Percentiles rank a stretch among this genome's conserved stretches.
Evolutionary conservation across 805 yeast species (phyloP).

Genomic region (Barnettozyma populi): DNA sequence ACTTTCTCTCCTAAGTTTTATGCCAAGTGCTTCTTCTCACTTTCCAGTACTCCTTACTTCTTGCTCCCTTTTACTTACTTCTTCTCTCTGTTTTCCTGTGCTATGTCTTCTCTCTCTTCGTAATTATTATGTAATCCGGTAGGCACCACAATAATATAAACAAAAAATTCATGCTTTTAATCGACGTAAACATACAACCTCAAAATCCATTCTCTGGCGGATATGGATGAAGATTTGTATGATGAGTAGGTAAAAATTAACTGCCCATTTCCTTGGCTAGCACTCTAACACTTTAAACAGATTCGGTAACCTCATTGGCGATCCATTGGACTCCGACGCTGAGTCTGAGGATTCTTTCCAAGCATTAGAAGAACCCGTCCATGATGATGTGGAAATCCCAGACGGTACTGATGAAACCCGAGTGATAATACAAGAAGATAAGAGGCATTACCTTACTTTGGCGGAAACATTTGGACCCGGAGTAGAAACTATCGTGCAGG

Average conservation of each 20-base stretch:
- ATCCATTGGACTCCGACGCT: constrained; percentile 41
- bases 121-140: not conserved
- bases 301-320: constrained; percentile 66
- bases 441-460: constrained; percentile 37
- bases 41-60: no score
- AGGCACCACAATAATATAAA: not conserved
- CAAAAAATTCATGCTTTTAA: not conserved
- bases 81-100: no score
- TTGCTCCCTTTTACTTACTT: not conserved
- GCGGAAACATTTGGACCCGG: constrained; percentile 49
- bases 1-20: no score
- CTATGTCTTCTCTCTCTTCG: no score
- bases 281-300: constrained; percentile 8
- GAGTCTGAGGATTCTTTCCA: constrained; percentile 26
- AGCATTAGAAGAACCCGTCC: constrained; percentile 19
- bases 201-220: not conserved
- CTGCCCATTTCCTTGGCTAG: no score
- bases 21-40: no score
- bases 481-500: constrained; percentile 60
- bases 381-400: constrained; percentile 22
- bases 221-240: constrained; percentile 58
- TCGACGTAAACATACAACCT: not conserved
- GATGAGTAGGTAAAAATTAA: constrained; percentile 49
- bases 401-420: constrained; percentile 16
- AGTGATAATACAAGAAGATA: constrained; percentile 41